Conservation (phyloP, 805 yeast species). For the Saccharomyces jurei region DNA sequence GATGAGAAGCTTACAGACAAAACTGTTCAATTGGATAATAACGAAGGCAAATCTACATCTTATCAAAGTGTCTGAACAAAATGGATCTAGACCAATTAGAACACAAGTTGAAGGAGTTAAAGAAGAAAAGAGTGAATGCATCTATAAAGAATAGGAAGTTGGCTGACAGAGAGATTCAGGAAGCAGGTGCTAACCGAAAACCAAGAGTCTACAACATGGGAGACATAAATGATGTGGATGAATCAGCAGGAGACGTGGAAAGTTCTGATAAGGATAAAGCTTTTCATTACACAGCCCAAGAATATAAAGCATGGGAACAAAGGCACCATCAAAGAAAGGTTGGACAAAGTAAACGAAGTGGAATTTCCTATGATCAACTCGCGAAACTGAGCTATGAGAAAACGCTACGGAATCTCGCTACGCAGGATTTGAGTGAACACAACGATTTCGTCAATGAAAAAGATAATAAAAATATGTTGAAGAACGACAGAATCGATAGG, state of each 20-base stretch:
- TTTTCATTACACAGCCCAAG: slow-evolving; percentile 15
- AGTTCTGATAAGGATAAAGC: background rate
- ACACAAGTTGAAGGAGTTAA: slow-evolving; percentile 13
- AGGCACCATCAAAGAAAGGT: slow-evolving; percentile 5
- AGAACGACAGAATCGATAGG: background rate
- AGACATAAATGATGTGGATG: slow-evolving; percentile 4
- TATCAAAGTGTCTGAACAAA: background rate
- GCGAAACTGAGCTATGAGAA: slow-evolving; percentile 27
- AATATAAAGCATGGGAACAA: slow-evolving; percentile 21
- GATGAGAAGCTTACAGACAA: background rate
- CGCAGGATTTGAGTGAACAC: slow-evolving; percentile 9
- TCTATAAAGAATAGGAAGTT: slow-evolving; percentile 19
- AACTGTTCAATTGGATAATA: background rate
- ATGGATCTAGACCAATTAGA: slow-evolving; percentile 10
- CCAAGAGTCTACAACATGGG: slow-evolving; percentile 22
- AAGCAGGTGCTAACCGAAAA: slow-evolving; percentile 7
- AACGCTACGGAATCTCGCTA: background rate
- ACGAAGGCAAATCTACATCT: background rate
- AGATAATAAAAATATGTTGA: background rate
- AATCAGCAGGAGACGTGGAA: background rate
- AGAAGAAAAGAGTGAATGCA: slow-evolving; percentile 11
- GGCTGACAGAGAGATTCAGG: slow-evolving; percentile 10
- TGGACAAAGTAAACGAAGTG: slow-evolving; percentile 3
- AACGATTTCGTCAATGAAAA: slow-evolving; percentile 2
- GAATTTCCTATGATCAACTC: slow-evolving; percentile 11